Conservation (phyloP, 805 yeast species). For the Saturnispora diversa region DNA sequence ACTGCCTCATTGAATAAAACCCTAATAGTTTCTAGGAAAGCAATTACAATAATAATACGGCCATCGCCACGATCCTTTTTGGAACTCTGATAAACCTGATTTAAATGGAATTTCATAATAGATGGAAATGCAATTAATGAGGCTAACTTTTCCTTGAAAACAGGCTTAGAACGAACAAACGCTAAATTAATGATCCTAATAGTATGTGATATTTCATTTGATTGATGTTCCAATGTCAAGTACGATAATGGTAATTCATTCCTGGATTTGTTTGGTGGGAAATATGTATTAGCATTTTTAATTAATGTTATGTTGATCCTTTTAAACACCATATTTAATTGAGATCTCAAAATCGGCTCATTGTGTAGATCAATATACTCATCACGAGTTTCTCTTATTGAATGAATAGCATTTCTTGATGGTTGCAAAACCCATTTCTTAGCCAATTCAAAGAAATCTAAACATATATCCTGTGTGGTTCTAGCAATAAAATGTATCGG, state of each 20-base stretch:
- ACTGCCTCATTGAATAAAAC: slow-evolving; percentile 19
- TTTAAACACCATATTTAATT: slow-evolving; percentile 50
- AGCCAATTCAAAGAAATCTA: slow-evolving; percentile 24
- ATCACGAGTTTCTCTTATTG: slow-evolving; percentile 33
- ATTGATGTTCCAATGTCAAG: slow-evolving; percentile 12
- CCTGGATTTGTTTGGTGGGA: slow-evolving; percentile 39
- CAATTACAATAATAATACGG: slow-evolving; percentile 26
- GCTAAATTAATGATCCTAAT: slow-evolving; percentile 34
- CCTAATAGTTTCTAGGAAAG: slow-evolving; percentile 28
- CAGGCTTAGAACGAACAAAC: slow-evolving; percentile 33
- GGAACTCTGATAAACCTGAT: slow-evolving; percentile 33
- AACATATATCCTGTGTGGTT: slow-evolving; percentile 6
- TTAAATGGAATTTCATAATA: slow-evolving; percentile 29
- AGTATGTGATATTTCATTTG: slow-evolving; percentile 55
- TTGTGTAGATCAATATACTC: slow-evolving; percentile 31
- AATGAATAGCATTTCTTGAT: slow-evolving; percentile 38
- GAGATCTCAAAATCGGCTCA: slow-evolving; percentile 53
- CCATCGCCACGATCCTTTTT: slow-evolving; percentile 34
- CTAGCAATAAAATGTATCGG: slow-evolving; percentile 34
- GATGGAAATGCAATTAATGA: slow-evolving; percentile 30
- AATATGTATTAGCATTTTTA: slow-evolving; percentile 28
- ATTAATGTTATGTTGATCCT: slow-evolving; percentile 55
- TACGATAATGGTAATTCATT: slow-evolving; percentile 35
- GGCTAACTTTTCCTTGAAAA: slow-evolving; percentile 23
- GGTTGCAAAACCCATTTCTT: slow-evolving; percentile 33